A percentile compares a stretch with the other conserved stretches of the same genome.
Evolutionary conservation across 192 early-diverging fungal genomes (phyloP).

Genomic region (Coemansia erecta): DNA sequence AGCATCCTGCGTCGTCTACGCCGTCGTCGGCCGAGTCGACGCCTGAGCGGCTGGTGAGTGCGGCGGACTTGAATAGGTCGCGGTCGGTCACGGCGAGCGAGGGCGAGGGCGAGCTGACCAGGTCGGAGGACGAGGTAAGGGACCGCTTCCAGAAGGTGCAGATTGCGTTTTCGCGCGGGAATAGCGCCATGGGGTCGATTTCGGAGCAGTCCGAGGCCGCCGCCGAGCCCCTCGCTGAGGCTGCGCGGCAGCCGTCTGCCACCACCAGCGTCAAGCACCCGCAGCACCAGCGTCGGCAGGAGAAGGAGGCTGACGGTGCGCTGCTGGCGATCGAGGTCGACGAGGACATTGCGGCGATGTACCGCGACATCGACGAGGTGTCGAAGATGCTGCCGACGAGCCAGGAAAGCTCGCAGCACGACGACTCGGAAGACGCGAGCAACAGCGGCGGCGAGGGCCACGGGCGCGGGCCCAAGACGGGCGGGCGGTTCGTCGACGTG

Average conservation of each 20-base stretch:
- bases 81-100: conserved; percentile 23
- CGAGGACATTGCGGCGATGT: conserved; percentile 26
- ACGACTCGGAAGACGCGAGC: not conserved
- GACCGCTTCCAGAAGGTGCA: conserved; percentile 38
- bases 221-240: not conserved
- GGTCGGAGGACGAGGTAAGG: conserved; percentile 40
- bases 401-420: conserved; percentile 11
- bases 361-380: conserved; percentile 37
- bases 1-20: conserved; percentile 7
- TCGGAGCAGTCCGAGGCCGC: conserved; percentile 12
- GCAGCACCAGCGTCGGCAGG: not conserved
- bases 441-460: too few relatives aligned
- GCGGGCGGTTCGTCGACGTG: conserved; percentile 20
- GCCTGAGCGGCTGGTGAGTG: conserved; percentile 15
- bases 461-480: not conserved
- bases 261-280: too few relatives aligned
- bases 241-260: not conserved
- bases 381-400: conserved; percentile 35
- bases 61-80: conserved; percentile 5
- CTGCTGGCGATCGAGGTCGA: conserved; percentile 7
- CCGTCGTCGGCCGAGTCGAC: conserved; percentile 26
- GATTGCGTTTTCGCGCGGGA: conserved; percentile 16
- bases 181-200: conserved; percentile 6
- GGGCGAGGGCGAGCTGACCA: conserved; percentile 24
- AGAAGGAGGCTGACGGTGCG: conserved; percentile 7